These are phyloP conservation scores for Aspergillus amoenus DNA, from an alignment of 2,329 filamentous ascomycete genomes.

Conservation along the genomic window DNA sequence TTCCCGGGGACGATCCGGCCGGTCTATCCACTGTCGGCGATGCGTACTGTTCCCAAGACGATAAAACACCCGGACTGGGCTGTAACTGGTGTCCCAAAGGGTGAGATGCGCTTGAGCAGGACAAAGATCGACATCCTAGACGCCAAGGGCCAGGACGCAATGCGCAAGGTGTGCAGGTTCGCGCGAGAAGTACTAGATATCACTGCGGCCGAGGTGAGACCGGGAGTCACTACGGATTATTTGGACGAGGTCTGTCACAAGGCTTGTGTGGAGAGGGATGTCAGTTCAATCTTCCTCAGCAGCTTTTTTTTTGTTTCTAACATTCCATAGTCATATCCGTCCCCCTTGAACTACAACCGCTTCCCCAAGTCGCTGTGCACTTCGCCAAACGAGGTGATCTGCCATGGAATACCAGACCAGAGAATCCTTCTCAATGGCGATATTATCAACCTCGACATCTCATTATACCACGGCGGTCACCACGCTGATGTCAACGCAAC, in stretches of 20 bases:
- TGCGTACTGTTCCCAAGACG: constrained; percentile 68
- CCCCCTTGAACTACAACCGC: constrained; percentile 83
- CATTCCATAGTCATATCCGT: constrained; percentile 74
- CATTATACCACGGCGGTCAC: constrained; percentile 84
- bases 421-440: constrained; percentile 80
- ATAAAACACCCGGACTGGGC: constrained; percentile 82
- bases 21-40: constrained; percentile 74
- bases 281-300: constrained; percentile 46
- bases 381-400: constrained; percentile 90
- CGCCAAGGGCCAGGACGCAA: constrained; percentile 71
- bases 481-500: constrained; percentile 94
- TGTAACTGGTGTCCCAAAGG: constrained; percentile 67
- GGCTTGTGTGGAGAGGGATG: constrained; percentile 76
- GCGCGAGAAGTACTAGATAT: constrained; percentile 86
- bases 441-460: constrained; percentile 91
- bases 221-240: constrained; percentile 86
- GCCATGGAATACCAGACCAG: constrained; percentile 91
- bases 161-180: constrained; percentile 82
- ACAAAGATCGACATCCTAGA: constrained; percentile 78
- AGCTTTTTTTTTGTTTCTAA: background rate
- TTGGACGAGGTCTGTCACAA: constrained; percentile 90
- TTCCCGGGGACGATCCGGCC: constrained; percentile 78
- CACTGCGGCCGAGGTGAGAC: constrained; percentile 72
- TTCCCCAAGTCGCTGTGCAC: constrained; percentile 96
- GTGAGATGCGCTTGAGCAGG: constrained; percentile 60